Percentiles rank a stretch among this genome's conserved stretches.
Evolutionary conservation across 106 monocot genomes (phyloP).

Genomic region (Dactylorhiza incarnata): DNA sequence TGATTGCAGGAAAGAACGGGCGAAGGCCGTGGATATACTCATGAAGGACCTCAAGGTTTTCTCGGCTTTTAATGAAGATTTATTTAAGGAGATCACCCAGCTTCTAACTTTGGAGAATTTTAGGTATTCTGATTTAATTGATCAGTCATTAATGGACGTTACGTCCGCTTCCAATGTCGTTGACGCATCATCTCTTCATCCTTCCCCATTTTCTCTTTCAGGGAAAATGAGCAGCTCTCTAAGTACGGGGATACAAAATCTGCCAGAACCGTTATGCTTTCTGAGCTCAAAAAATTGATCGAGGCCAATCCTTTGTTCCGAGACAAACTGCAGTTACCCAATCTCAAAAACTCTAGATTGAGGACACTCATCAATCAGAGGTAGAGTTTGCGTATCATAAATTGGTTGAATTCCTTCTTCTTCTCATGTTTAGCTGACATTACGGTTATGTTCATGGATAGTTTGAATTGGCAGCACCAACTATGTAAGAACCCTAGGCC

Average conservation of each 20-base stretch:
- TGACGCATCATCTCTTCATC: neutral
- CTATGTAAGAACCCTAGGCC: conserved; percentile 53
- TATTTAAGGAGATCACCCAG: conserved; percentile 59
- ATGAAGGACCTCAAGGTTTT: conserved; percentile 58
- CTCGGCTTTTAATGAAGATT: conserved; percentile 39
- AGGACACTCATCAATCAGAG: conserved; percentile 52
- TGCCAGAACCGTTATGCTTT: conserved; percentile 42
- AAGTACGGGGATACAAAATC: conserved; percentile 60
- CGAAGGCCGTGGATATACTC: conserved; percentile 51
- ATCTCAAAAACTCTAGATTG: conserved; percentile 36
- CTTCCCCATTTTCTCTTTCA: conserved; percentile 3
- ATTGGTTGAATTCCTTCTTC: neutral
- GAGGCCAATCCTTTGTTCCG: conserved; percentile 51
- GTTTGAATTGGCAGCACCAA: conserved; percentile 69
- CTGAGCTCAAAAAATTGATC: conserved; percentile 53
- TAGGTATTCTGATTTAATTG: conserved; percentile 11
- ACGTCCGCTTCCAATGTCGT: neutral
- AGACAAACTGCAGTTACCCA: conserved; percentile 50
- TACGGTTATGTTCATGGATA: conserved; percentile 2
- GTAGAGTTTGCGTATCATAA: conserved; percentile 9
- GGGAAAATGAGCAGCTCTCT: conserved; percentile 56
- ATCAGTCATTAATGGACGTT: neutral
- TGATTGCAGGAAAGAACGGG: conserved; percentile 35
- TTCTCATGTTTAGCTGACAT: neutral
- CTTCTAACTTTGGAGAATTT: conserved; percentile 45